phyloP scores from a whole-genome alignment of 345 rosid species.

The Kernera saxatilis region DNA sequence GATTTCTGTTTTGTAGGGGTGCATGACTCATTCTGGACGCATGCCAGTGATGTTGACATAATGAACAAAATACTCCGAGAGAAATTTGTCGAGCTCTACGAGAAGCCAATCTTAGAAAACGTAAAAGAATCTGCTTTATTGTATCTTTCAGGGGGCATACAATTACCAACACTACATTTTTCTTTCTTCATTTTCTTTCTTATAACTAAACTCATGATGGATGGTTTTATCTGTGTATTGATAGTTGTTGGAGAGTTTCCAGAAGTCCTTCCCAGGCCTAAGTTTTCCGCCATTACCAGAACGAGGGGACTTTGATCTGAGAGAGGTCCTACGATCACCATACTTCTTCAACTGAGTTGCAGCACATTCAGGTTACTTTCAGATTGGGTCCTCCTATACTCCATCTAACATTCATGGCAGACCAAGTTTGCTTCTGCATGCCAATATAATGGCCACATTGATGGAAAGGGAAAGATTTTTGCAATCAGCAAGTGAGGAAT shows the following conservation, averaged over 20 bases:
- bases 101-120: conserved; percentile 77
- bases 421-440: conserved; percentile 16
- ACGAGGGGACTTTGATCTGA: conserved; percentile 90
- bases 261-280: conserved; percentile 62
- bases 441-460: conserved; percentile 2
- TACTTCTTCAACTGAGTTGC: conserved; percentile 85
- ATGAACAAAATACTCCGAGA: conserved; percentile 87
- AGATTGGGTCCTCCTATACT: not conserved
- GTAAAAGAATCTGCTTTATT: conserved; percentile 44
- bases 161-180: not conserved
- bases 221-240: conserved; percentile 29
- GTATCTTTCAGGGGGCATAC: not conserved
- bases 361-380: not conserved
- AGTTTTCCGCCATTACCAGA: conserved; percentile 86
- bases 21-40: conserved; percentile 99
- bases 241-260: conserved; percentile 84
- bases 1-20: conserved; percentile 58
- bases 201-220: conserved; percentile 5
- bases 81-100: conserved; percentile 92
- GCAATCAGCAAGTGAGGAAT: conserved; percentile 19
- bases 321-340: conserved; percentile 65
- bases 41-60: conserved; percentile 81
- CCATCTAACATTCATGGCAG: conserved; percentile 16
- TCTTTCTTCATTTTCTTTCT: not conserved
- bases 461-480: not conserved